Conservation (phyloP, 1,139 yeast genomes). For the Citeromyces hawaiiensis region DNA sequence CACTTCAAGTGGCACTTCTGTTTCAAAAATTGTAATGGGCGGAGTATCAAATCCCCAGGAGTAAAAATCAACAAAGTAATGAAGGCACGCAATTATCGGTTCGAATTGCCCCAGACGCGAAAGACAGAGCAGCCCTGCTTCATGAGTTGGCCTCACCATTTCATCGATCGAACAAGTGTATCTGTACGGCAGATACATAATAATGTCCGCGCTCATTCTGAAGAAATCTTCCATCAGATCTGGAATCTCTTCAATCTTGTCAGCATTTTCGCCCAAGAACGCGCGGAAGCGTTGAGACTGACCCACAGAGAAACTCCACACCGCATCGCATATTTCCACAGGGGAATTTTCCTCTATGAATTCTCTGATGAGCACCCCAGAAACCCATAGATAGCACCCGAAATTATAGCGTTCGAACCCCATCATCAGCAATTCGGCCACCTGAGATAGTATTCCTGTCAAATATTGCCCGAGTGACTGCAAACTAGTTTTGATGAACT, state of each 20-base stretch:
- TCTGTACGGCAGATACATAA: slow-evolving; percentile 66
- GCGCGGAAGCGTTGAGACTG: slow-evolving; percentile 31
- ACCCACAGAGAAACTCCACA: slow-evolving; percentile 33
- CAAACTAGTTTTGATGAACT: slow-evolving; percentile 51
- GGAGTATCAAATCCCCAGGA: slow-evolving; percentile 79
- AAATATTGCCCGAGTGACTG: slow-evolving; percentile 59
- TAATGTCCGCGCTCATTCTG: slow-evolving; percentile 67
- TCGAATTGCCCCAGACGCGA: slow-evolving; percentile 50
- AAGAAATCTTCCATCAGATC: slow-evolving; percentile 84
- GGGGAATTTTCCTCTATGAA: slow-evolving; percentile 46
- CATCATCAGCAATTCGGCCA: slow-evolving; percentile 48
- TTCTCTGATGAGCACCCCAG: slow-evolving; percentile 72
- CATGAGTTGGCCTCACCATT: slow-evolving; percentile 42
- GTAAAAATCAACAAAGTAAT: slow-evolving; percentile 64
- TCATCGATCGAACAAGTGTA: slow-evolving; percentile 33
- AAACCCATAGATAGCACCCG: slow-evolving; percentile 87
- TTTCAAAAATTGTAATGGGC: slow-evolving; percentile 59
- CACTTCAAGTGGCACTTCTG: slow-evolving; percentile 38
- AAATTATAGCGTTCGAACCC: slow-evolving; percentile 58
- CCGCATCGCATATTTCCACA: slow-evolving; percentile 23
- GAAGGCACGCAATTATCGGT: slow-evolving; percentile 57
- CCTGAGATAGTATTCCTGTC: slow-evolving; percentile 44
- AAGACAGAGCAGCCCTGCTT: slow-evolving; percentile 46
- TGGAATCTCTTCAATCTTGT: slow-evolving; percentile 31
- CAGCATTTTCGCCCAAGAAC: slow-evolving; percentile 15